These are phyloP conservation scores for Diaporthe citrichinensis DNA, from an alignment of 2,329 filamentous ascomycete species.

Conservation along the genomic window DNA sequence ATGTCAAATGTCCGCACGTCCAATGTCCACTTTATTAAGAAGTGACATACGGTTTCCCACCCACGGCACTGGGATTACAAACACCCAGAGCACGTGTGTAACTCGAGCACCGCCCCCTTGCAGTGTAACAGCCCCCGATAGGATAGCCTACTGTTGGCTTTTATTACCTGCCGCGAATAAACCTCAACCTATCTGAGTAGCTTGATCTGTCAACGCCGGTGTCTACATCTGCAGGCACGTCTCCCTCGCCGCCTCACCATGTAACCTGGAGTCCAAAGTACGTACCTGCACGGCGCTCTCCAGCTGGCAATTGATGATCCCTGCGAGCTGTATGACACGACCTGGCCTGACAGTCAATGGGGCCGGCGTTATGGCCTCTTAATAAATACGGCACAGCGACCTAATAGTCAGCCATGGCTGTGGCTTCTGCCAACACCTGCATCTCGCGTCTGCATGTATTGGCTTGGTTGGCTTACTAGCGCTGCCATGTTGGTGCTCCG, in stretches of 20 bases:
- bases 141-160: constrained; percentile 5
- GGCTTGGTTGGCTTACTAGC: constrained; percentile 31
- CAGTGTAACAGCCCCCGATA: not conserved
- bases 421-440: constrained; percentile 27
- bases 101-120: not conserved
- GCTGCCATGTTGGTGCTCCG: constrained; percentile 15
- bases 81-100: constrained; percentile 4
- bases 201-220: constrained; percentile 4
- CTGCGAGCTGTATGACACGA: constrained; percentile 7
- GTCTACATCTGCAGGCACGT: not conserved
- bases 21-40: not conserved
- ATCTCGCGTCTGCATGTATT: constrained; percentile 20
- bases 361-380: constrained; percentile 15
- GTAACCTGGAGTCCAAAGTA: not conserved
- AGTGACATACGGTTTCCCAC: constrained; percentile 11
- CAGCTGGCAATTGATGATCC: not conserved
- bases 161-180: not conserved
- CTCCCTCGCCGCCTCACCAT: not conserved
- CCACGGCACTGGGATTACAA: constrained; percentile 7
- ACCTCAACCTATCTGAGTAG: constrained; percentile 2
- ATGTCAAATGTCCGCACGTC: not conserved
- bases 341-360: not conserved
- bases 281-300: not conserved
- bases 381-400: constrained; percentile 15
- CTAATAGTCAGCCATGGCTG: constrained; percentile 21